Conservation (phyloP, 148 eudicot genomes). For the Vaccinium corymbosum region DNA sequence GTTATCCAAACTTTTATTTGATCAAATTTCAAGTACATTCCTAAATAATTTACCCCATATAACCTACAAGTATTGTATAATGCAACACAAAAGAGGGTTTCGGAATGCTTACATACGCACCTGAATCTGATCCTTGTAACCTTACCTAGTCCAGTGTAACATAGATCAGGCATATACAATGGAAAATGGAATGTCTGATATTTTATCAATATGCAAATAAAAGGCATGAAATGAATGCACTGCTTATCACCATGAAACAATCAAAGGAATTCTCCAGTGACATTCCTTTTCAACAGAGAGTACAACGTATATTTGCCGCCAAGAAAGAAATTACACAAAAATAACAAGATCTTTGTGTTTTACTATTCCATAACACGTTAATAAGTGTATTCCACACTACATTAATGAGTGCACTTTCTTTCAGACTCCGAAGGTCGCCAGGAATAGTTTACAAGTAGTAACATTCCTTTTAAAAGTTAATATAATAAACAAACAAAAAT, state of each 20-base stretch:
- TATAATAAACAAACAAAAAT: neutral
- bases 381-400: neutral
- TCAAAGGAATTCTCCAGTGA: neutral
- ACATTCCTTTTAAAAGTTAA: neutral
- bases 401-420: neutral
- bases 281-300: neutral
- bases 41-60: neutral
- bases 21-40: neutral
- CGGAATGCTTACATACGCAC: neutral
- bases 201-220: neutral
- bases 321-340: no score
- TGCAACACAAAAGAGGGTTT: neutral
- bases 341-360: no score
- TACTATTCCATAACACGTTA: no score
- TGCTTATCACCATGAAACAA: neutral
- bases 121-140: neutral
- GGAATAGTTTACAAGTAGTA: neutral
- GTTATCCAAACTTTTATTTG: neutral
- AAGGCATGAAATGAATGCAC: neutral
- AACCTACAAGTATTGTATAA: neutral
- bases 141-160: neutral
- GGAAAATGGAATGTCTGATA: neutral
- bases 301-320: neutral
- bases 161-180: neutral
- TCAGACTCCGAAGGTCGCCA: neutral